Evolutionary conservation across 495 filamentous ascomycete genomes (phyloP), one percentile per base, ranked within the genome.

Genomic region (Talaromyces wortmannii): DNA sequence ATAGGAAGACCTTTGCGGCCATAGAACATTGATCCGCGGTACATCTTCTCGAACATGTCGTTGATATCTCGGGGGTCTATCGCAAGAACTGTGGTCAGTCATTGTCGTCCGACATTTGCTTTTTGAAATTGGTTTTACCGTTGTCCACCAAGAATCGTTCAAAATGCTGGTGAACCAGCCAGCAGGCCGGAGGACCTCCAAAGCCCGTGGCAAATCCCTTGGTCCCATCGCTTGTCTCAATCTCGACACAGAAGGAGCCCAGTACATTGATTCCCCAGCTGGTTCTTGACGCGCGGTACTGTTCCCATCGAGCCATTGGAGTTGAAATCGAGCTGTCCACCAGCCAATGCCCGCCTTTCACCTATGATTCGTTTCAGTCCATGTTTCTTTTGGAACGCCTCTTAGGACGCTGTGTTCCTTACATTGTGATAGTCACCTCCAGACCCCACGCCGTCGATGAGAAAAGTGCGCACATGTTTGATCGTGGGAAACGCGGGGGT

Each of bases 231-330:
- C 81, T 87, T 8, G 88, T 88, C 62, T 92, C 90, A 45, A 96
- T 84, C 66, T 96, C 90, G n/a, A 96, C 82, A 58, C 88, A 92
- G 76, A 96, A 95, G 2, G 91, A 95, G 16, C 91, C 91, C 55
- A 96, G 69, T 7, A 96, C 91, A 60, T 96, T 96, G 78, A 96
- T 96, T 29, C 91, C 91, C 90, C 91, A 96, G 61, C 86, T 92
- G 42, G 91, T 95, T 52, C 91, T 77, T 33, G 91, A 95, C 45
- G 84, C 79, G 48, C 91, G 83, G 70, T 95, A 96, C 60, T 92
- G 74, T 56, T 91, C 87, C 81, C 90, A 96, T 62, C 81, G 75
- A 42, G 91, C 91, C 82, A 92, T 95, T 0, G 91, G 91, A 12
- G 89, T 96, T 0, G 91, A 88, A 65, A 96, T 96, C 56, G 89